Conservation (phyloP, 805 yeast species). For the Pichia deserticola region DNA sequence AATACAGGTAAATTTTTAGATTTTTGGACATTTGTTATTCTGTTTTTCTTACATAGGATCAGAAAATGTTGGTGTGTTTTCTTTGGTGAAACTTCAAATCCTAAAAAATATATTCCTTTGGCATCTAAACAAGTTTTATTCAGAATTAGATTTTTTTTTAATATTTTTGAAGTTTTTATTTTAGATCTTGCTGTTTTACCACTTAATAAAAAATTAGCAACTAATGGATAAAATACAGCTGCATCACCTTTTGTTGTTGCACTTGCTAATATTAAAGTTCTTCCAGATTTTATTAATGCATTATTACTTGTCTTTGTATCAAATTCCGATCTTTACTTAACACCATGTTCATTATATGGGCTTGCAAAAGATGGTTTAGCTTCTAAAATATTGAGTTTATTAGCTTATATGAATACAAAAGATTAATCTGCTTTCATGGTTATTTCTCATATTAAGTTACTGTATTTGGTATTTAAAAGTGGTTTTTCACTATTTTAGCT, state of each 20-base stretch:
- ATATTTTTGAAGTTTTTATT: conserved; percentile 39
- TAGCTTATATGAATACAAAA: conserved; percentile 12
- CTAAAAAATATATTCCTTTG: conserved; percentile 39
- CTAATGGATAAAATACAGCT: conserved; percentile 38
- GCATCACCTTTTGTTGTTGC: conserved; percentile 74
- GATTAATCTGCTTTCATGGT: conserved; percentile 8
- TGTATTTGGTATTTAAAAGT: conserved; percentile 17
- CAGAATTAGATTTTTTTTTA: conserved; percentile 46
- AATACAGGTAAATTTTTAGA: conserved; percentile 40
- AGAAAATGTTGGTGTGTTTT: conserved; percentile 40
- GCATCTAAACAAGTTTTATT: conserved; percentile 49
- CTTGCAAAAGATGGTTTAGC: conserved; percentile 57
- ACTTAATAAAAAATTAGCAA: conserved; percentile 35
- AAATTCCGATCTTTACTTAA: conserved; percentile 56
- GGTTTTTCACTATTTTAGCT: conserved; percentile 13
- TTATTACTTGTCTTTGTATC: conserved; percentile 60
- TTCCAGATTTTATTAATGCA: conserved; percentile 59
- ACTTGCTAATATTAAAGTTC: conserved; percentile 46
- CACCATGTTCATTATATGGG: conserved; percentile 53
- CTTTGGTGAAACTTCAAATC: conserved; percentile 42
- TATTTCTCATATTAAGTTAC: conserved; percentile 16
- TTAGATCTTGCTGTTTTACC: conserved; percentile 49
- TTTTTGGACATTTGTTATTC: conserved; percentile 33
- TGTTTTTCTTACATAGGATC: conserved; percentile 42
- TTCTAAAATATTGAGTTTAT: conserved; percentile 38